Evolutionary conservation across 192 early-diverging fungal genomes (phyloP).

Genomic region (Dissophora globulifera): DNA sequence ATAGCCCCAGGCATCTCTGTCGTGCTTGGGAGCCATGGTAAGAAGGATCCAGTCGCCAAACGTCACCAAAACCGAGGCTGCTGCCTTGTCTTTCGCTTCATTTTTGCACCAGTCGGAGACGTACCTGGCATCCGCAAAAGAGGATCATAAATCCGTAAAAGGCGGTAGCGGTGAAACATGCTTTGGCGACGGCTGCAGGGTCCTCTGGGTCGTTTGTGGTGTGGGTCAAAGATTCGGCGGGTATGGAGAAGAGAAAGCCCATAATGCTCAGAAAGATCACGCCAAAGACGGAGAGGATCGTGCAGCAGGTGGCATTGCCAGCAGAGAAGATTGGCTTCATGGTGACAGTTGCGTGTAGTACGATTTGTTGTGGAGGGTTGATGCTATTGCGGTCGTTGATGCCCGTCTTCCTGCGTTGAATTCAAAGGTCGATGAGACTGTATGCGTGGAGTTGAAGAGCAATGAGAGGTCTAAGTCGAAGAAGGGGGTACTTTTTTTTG

Average conservation of each 20-base stretch:
- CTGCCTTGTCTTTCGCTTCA: neutral
- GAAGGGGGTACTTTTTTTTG: no score
- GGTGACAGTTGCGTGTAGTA: constrained; percentile 18
- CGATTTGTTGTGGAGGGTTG: no score
- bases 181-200: constrained; percentile 57
- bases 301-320: constrained; percentile 59
- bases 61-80: neutral
- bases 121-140: constrained; percentile 64
- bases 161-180: constrained; percentile 60
- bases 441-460: no score
- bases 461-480: no score
- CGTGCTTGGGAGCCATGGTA: no score
- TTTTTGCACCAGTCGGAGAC: neutral
- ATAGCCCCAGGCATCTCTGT: no score
- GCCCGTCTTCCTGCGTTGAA: no score
- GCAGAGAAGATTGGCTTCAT: constrained; percentile 64
- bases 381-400: no score
- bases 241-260: constrained; percentile 54
- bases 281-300: constrained; percentile 58
- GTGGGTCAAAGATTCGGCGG: constrained; percentile 61
- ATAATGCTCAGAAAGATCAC: constrained; percentile 60
- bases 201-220: constrained; percentile 57
- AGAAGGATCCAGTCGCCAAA: neutral
- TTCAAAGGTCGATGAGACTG: no score
- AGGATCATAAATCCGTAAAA: constrained; percentile 63